Evolutionary conservation across 352 stramenopile genomes (phyloP), one percentile per base, ranked within the genome.

Genomic region (Phytophthora syringae): DNA sequence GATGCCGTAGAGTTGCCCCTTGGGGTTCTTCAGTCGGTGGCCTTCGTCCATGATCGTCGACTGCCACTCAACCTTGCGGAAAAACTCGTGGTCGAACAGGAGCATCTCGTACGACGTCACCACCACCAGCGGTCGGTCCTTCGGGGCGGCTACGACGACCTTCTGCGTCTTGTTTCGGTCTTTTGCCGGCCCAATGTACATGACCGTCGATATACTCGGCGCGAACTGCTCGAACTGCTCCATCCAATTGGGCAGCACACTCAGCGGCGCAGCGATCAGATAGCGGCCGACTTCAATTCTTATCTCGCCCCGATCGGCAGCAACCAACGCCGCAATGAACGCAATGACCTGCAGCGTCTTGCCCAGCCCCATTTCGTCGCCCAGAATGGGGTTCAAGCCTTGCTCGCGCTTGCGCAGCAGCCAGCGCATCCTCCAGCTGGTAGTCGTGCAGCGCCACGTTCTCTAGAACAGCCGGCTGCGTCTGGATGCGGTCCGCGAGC

Each of bases 21-120:
- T 80, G 1, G 71, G 68, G 61, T 96, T 97, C 75, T 97, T 97
- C n/a, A 97, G 88, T 16, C 83, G 72, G 63, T 97, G 91, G 21
- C 84, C 88, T 72, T 97, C 91, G 57, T 97, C 90, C 21, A 97
- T 76, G 13, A 97, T 58, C n/a, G 91, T 58, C 7, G 90, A 49
- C 5, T 74, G 70, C 84, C 86, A 89, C 60, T 64, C 60, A 16
- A 72, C 59, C 6, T 70, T 77, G 44, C 58, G 40, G 64, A 85
- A 90, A 67, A 84, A 94, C 1, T 72, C 62, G 20, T 76, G 62
- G 57, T 91, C 86, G 18, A 75, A 75, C 13, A 91, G 53, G 44
- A 92, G 45, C 74, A 89, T 84, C 67, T 93, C 81, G 52, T 91
- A 93, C 52, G 84, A 88, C 20, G 82, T 91, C 45, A 94, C 75